These are phyloP conservation scores for Trichoderma asperellum DNA, from an alignment of 2,329 filamentous ascomycete species.

Conservation along the genomic window DNA sequence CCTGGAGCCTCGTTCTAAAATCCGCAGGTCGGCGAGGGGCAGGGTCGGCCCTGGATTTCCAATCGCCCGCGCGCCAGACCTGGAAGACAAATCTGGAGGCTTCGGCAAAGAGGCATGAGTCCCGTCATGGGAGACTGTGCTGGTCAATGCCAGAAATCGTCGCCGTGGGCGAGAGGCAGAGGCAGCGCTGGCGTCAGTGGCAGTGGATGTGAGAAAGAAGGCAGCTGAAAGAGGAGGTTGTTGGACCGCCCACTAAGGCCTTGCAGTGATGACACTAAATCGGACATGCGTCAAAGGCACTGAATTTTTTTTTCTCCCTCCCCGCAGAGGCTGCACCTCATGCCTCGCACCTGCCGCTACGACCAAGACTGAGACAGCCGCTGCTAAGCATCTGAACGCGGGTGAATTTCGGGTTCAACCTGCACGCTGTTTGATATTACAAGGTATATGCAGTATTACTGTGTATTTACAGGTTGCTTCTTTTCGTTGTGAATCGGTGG, in stretches of 20 bases:
- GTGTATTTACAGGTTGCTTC: not conserved
- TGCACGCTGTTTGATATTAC: not conserved
- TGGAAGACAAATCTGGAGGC: conserved; percentile 39
- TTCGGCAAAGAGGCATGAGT: conserved; percentile 42
- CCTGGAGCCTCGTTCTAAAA: conserved; percentile 28
- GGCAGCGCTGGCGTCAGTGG: conserved; percentile 16
- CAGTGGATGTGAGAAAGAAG: not conserved
- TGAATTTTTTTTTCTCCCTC: conserved; percentile 25
- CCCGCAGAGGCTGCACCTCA: conserved; percentile 25
- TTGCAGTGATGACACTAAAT: conserved; percentile 28
- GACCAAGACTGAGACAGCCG: not conserved
- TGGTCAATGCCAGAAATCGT: conserved; percentile 33
- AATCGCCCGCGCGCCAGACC: conserved; percentile 36
- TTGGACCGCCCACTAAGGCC: conserved; percentile 18
- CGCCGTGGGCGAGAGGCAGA: conserved; percentile 30
- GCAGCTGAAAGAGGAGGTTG: conserved; percentile 23
- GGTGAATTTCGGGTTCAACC: conserved; percentile 33
- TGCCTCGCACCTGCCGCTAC: not conserved
- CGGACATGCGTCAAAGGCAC: conserved; percentile 13
- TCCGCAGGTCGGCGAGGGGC: conserved; percentile 33
- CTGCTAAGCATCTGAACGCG: conserved; percentile 24
- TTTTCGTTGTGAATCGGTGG: not conserved
- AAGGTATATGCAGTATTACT: not conserved
- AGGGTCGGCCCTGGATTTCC: conserved; percentile 33
- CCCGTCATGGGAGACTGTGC: conserved; percentile 36